These are phyloP conservation scores for Ceratobasidium sp. DNA, from an alignment of 1,284 basidiomycete species.

Conservation along the genomic window DNA sequence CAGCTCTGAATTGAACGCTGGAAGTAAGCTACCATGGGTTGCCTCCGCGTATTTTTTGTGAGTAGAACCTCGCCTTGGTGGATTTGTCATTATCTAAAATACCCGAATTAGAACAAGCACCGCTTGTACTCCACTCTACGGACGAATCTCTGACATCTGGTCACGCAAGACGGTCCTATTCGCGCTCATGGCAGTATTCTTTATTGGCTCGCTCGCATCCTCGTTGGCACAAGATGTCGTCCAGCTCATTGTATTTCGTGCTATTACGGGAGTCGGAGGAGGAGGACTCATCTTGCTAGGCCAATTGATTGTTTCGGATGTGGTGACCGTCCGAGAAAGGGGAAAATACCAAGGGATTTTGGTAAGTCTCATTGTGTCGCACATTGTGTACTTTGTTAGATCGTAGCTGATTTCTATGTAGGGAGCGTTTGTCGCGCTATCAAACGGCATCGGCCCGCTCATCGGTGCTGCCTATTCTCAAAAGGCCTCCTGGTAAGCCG, in stretches of 20 bases:
- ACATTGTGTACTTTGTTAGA: neutral
- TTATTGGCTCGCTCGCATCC: conserved; percentile 55
- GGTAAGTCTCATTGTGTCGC: neutral
- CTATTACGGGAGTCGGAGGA: conserved; percentile 56
- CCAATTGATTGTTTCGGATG: conserved; percentile 54
- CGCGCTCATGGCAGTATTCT: conserved; percentile 55
- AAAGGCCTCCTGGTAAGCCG: conserved; percentile 48
- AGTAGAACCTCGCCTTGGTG: neutral
- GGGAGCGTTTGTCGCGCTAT: conserved; percentile 41
- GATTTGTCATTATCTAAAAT: neutral
- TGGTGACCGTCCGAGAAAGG: conserved; percentile 52
- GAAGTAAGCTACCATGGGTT: conserved; percentile 6
- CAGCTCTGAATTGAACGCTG: conserved; percentile 14
- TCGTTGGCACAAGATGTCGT: conserved; percentile 57
- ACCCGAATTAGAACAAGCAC: conserved; percentile 49
- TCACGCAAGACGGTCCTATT: conserved; percentile 61
- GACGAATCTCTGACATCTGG: conserved; percentile 61
- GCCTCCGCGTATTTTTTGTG: conserved; percentile 2
- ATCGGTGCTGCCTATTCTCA: conserved; percentile 46
- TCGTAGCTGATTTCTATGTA: neutral
- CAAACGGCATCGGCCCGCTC: conserved; percentile 43
- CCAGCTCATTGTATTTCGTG: conserved; percentile 64
- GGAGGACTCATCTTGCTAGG: conserved; percentile 55
- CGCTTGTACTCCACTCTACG: conserved; percentile 61
- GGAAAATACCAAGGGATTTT: conserved; percentile 47